Evolutionary conservation across 306 rosid species (phyloP).

Genomic region (Vachellia collinsii): DNA sequence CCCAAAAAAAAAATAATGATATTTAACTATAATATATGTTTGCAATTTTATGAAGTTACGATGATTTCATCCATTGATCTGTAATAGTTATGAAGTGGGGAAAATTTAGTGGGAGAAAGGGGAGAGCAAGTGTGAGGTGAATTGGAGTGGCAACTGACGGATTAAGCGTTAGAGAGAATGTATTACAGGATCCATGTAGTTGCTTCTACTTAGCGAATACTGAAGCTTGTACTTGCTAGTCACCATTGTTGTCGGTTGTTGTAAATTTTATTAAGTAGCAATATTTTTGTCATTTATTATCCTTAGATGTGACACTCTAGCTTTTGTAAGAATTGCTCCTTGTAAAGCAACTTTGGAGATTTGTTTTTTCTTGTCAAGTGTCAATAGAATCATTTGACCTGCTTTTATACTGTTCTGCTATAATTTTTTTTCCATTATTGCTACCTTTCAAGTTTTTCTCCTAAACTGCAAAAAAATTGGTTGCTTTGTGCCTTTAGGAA

Average conservation of each 20-base stretch:
- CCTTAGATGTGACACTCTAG: background rate
- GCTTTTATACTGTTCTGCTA: background rate
- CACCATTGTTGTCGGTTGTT: background rate
- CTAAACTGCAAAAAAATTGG: background rate
- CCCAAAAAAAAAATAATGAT: too few relatives aligned
- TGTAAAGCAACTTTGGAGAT: background rate
- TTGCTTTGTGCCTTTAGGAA: background rate
- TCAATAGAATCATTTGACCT: background rate
- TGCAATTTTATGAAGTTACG: slow-evolving; percentile 5
- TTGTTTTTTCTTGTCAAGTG: background rate
- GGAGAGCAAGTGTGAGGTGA: background rate
- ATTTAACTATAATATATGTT: slow-evolving; percentile 31
- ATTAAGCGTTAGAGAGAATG: background rate
- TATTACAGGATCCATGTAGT: background rate
- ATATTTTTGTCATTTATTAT: background rate
- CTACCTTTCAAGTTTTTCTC: background rate
- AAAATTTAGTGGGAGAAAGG: background rate
- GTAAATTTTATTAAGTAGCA: background rate
- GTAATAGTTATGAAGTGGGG: background rate
- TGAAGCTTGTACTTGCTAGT: slow-evolving; percentile 4
- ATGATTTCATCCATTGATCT: background rate
- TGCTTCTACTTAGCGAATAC: slow-evolving; percentile 19
- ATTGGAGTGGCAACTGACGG: background rate
- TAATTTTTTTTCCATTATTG: background rate
- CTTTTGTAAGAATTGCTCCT: background rate